Percentiles rank a stretch among this genome's conserved stretches.
These are phyloP conservation scores for Curvularia sp. DNA, from an alignment of 2,329 filamentous ascomycete genomes.

Conservation along the genomic window DNA sequence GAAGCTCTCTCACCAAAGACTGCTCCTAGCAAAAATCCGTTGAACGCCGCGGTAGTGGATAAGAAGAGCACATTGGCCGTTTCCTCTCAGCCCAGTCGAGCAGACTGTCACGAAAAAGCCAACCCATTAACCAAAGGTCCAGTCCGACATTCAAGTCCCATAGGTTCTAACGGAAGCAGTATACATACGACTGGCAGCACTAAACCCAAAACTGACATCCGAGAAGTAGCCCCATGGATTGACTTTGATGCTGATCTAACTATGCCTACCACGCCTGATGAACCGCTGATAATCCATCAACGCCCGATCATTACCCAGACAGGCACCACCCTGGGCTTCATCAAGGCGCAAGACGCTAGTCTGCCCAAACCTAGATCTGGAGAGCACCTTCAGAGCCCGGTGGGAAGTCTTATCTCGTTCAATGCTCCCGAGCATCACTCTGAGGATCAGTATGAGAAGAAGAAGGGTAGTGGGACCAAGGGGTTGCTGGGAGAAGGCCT, in stretches of 20 bases:
- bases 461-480: constrained; percentile 10
- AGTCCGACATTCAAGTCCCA: neutral
- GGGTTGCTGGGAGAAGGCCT: neutral
- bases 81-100: neutral
- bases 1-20: constrained; percentile 21
- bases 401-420: neutral
- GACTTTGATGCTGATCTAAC: constrained; percentile 21
- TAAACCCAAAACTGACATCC: constrained; percentile 19
- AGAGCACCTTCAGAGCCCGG: neutral
- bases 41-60: constrained; percentile 1
- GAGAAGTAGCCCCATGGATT: constrained; percentile 37
- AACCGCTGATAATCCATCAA: constrained; percentile 2
- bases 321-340: neutral
- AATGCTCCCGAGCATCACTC: neutral
- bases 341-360: neutral
- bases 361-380: neutral
- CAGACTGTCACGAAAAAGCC: neutral
- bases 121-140: neutral
- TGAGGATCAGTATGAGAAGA: neutral
- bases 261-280: neutral
- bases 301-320: constrained; percentile 5
- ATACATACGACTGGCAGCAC: constrained; percentile 14
- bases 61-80: constrained; percentile 5
- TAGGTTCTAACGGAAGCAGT: constrained; percentile 21
- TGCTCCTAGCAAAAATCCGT: constrained; percentile 9